Percentiles rank a stretch among this genome's conserved stretches.
Conservation (phyloP, 768 basidiomycete species). For the Mycena galopus region DNA sequence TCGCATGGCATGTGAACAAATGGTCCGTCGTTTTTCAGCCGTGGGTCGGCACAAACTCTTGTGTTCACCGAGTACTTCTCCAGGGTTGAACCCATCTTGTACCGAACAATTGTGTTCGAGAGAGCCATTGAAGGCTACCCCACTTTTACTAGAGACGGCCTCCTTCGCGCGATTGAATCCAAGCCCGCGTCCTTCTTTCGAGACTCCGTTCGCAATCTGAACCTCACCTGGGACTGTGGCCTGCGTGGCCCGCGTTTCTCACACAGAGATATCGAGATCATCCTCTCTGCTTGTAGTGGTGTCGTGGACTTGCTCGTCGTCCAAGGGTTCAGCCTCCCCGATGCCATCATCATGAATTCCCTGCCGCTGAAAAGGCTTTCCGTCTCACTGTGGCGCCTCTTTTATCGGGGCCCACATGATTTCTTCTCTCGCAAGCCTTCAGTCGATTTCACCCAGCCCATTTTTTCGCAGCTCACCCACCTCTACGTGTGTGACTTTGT, state of each 20-base stretch:
- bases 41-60: not conserved
- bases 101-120: constrained; percentile 5
- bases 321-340: no score
- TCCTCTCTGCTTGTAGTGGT: not conserved
- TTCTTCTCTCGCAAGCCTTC: not conserved
- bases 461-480: not conserved
- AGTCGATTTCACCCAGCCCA: not conserved
- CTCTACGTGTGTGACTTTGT: not conserved
- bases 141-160: not conserved
- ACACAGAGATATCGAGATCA: not conserved
- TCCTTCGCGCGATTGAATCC: not conserved
- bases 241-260: not conserved
- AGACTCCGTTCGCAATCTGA: not conserved
- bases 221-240: not conserved
- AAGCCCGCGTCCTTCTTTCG: constrained; percentile 8
- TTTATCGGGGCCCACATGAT: no score
- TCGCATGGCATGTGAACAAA: constrained; percentile 3
- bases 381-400: not conserved
- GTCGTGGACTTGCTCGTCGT: not conserved
- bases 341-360: not conserved
- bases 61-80: not conserved
- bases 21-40: not conserved
- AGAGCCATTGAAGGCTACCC: not conserved
- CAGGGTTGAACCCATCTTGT: constrained; percentile 6
- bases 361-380: not conserved